Base-by-base conservation (phyloP, 179 eudicot genomes). In the Actinidia chinensis region DNA sequence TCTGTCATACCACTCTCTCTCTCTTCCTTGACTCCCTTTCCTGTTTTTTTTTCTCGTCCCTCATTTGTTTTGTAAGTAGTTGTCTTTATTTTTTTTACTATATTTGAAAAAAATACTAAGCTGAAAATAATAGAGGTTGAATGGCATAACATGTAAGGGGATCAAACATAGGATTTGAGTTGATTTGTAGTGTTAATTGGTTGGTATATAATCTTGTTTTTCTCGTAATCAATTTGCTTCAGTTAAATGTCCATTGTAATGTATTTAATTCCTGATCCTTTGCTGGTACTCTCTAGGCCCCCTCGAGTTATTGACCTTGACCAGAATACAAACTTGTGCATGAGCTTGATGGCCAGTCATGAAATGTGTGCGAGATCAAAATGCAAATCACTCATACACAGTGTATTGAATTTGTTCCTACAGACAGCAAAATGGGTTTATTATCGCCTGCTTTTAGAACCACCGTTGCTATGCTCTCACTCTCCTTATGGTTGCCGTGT, bases 401-500 rank as follows among this genome's bases (percentile, higher is more conserved):
- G 84, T 93, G 98, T 78, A 91, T 94, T 46, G 98, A 93, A 76
- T 83, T 96, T 77, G 80, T 94, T 40, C 93, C 98, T 42, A 79
- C 85, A 0, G 91, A 89, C n/a, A n/a, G 73, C 85, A 86, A 44
- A 89, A 93, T 78, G 84, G 85, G 50, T 94, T 94, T 76, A 87
- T 94, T 64, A 85, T 94, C 10, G 89, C 96, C 69, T n/a, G 84
- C 98, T 76, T 94, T 94, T 76, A 87, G 83, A 47, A 91, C 89
- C 73, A 91, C 93, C 82, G 97, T 94, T 78, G 91, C 90, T 64
- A 78, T 61, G 55, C 91, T 94, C 54, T 93, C 98, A 93, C 86
- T 82, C 98, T 87, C 98, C 98, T 7, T 94, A 94, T 88, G 98
- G 97, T 79, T 94, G 98, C 64, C 97, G 97, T 75, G 98, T 94